A percentile compares a stretch with the other conserved stretches of the same genome.
These are phyloP conservation scores for Beta vulgaris DNA, from an alignment of 148 eudicot genomes.

Conservation along the genomic window DNA sequence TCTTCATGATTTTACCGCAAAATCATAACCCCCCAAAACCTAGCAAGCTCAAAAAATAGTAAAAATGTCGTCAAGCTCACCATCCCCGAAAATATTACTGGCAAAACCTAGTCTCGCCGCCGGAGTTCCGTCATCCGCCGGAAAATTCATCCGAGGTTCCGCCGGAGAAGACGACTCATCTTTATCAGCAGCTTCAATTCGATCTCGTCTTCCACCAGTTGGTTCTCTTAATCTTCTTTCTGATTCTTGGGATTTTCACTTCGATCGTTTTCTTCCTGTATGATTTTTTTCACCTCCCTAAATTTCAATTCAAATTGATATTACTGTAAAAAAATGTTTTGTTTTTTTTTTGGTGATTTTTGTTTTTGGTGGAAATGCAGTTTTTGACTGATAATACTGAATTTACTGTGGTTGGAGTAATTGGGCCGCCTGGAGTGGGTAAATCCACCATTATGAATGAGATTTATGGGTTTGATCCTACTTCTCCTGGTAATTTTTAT, in stretches of 20 bases:
- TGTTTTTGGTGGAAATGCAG: constrained; percentile 33
- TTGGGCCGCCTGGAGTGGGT: constrained; percentile 85
- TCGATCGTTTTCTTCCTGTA: constrained; percentile 50
- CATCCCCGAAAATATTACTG: constrained; percentile 59
- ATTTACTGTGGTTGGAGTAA: constrained; percentile 84
- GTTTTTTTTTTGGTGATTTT: neutral
- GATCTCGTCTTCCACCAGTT: constrained; percentile 72
- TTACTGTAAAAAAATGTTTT: neutral
- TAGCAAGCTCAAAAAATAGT: neutral
- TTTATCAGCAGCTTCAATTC: constrained; percentile 34
- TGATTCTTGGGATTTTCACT: constrained; percentile 78
- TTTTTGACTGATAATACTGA: constrained; percentile 93
- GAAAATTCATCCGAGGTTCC: constrained; percentile 49
- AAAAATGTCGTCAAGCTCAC: constrained; percentile 39
- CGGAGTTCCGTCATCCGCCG: constrained; percentile 29
- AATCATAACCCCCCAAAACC: neutral
- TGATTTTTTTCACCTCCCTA: neutral
- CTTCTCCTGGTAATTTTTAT: constrained; percentile 59
- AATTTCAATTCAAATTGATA: neutral
- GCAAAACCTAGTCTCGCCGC: constrained; percentile 67
- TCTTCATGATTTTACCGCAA: no score
- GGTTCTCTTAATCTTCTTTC: constrained; percentile 84
- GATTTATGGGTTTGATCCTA: constrained; percentile 82
- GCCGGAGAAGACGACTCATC: constrained; percentile 46
- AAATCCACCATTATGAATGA: constrained; percentile 84